A percentile compares a stretch with the other conserved stretches of the same genome.
These are phyloP conservation scores for Spathaspora boniae DNA, from an alignment of 805 yeast genomes.

Conservation along the genomic window DNA sequence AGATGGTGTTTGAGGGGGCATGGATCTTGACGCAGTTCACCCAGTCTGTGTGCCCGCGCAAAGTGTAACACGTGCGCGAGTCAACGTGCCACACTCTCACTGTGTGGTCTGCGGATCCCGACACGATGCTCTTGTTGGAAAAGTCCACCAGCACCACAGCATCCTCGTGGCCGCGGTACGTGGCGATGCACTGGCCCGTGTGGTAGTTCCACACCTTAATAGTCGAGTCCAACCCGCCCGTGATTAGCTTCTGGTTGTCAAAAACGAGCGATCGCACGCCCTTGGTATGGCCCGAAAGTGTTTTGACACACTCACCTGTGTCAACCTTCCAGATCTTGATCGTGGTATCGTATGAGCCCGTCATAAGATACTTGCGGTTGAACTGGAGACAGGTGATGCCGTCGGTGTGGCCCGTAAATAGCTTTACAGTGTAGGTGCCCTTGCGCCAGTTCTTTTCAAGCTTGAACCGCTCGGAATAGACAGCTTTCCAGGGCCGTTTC, in stretches of 20 bases:
- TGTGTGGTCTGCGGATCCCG: conserved; percentile 90
- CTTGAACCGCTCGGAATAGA: conserved; percentile 83
- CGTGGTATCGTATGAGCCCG: conserved; percentile 90
- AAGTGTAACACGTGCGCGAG: conserved; percentile 84
- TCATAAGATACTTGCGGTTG: conserved; percentile 69
- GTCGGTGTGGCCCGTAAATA: conserved; percentile 78
- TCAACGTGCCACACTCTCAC: conserved; percentile 97
- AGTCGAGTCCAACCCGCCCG: conserved; percentile 88
- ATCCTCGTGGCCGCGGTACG: conserved; percentile 89
- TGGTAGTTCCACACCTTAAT: conserved; percentile 95
- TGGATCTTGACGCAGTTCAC: conserved; percentile 89
- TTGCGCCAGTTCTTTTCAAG: conserved; percentile 95
- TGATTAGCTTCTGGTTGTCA: conserved; percentile 84
- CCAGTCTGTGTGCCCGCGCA: conserved; percentile 91
- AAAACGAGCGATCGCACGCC: conserved; percentile 84
- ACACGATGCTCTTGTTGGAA: conserved; percentile 72
- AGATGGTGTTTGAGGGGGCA: conserved; percentile 70
- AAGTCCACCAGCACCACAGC: conserved; percentile 85
- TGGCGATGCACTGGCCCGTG: conserved; percentile 90
- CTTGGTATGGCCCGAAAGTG: conserved; percentile 83
- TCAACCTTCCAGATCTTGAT: conserved; percentile 91
- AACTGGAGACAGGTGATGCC: conserved; percentile 88
- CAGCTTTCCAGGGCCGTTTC: conserved; percentile 90
- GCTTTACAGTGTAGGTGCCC: conserved; percentile 62
- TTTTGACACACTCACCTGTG: conserved; percentile 70